Conservation (phyloP, 2,329 filamentous ascomycete species). For the Alternaria sp. region DNA sequence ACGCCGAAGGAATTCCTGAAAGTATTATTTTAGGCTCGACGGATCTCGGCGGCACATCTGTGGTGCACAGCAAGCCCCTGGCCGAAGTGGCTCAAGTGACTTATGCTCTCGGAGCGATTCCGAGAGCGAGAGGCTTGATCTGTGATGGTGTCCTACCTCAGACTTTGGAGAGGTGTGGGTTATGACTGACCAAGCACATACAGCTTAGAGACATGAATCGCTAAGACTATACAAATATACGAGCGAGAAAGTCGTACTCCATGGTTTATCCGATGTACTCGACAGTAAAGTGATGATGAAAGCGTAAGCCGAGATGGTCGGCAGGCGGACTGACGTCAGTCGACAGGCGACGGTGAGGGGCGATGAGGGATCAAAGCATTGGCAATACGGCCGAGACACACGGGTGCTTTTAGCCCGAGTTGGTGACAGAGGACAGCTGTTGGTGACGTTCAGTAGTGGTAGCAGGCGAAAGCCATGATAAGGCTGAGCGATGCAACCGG, state of each 20-base stretch:
- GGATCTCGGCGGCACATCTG: constrained; percentile 10
- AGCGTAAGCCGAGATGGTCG: background rate
- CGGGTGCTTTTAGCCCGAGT: background rate
- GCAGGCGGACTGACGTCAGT: constrained; percentile 7
- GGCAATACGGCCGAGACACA: constrained; percentile 2
- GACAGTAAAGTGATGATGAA: background rate
- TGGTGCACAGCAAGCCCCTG: background rate
- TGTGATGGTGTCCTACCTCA: background rate
- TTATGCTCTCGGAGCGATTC: background rate
- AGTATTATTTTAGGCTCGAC: background rate
- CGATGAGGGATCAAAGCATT: background rate
- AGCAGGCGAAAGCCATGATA: background rate
- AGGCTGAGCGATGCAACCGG: constrained; percentile 12
- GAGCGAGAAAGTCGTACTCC: background rate
- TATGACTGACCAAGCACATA: background rate
- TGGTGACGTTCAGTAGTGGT: constrained; percentile 5
- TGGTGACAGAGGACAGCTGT: constrained; percentile 9
- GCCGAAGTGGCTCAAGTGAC: background rate
- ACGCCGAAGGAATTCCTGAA: background rate
- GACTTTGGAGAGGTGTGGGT: background rate
- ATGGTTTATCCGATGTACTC: background rate
- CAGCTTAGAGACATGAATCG: background rate
- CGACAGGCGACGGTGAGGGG: background rate
- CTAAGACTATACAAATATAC: background rate
- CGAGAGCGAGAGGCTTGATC: constrained; percentile 3